A percentile compares a stretch with the other conserved stretches of the same genome.
phyloP scores from a whole-genome alignment of 1,139 yeast species.

The Arxiozyma slooffiae region DNA sequence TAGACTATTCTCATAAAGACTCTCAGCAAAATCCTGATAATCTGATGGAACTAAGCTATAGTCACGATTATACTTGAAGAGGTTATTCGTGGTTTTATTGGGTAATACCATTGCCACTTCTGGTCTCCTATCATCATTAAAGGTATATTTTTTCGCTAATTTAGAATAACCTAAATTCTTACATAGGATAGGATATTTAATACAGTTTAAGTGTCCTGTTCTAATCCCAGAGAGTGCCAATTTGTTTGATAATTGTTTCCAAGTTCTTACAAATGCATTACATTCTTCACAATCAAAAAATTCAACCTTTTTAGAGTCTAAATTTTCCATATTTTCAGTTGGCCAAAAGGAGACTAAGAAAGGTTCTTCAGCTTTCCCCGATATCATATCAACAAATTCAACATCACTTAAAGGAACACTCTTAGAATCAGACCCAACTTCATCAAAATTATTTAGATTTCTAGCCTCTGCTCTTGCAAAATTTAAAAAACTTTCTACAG shows the following conservation, averaged over 20 bases:
- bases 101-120: constrained; percentile 36
- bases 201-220: constrained; percentile 55
- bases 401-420: constrained; percentile 32
- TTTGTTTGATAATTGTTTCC: constrained; percentile 50
- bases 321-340: constrained; percentile 35
- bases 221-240: constrained; percentile 34
- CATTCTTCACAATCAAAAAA: constrained; percentile 44
- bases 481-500: constrained; percentile 40
- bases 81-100: constrained; percentile 25
- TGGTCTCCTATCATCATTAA: constrained; percentile 25
- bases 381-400: constrained; percentile 35
- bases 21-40: constrained; percentile 32
- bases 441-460: constrained; percentile 35
- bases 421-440: constrained; percentile 17
- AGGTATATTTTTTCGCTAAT: constrained; percentile 19
- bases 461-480: constrained; percentile 47
- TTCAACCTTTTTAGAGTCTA: constrained; percentile 29
- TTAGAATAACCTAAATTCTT: constrained; percentile 38
- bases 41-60: constrained; percentile 11
- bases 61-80: constrained; percentile 16
- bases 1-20: constrained; percentile 31
- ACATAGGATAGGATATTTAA: constrained; percentile 42
- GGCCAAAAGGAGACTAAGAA: constrained; percentile 59
- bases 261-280: constrained; percentile 40
- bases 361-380: constrained; percentile 43